Evolutionary conservation across 2,329 filamentous ascomycete species (phyloP), one percentile per base, ranked within the genome.

Genomic region (Blastomyces parvus): DNA sequence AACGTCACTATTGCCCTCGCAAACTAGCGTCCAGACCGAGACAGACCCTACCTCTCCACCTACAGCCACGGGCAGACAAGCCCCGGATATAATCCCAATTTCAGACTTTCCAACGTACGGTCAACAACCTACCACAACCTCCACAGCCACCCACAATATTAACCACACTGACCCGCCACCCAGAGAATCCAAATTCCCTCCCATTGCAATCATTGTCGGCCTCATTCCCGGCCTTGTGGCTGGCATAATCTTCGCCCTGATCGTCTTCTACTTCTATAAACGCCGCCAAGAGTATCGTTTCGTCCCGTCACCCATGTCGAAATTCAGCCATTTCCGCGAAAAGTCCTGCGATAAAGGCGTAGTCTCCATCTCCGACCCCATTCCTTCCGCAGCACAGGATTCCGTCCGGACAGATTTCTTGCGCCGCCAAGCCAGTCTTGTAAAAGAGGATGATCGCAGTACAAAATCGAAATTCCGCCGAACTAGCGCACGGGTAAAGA

Each of bases 181-280:
- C 72, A 75, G 33, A 22, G 36, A 42, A 42, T 25, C 55, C 11
- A 68, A 72, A 4, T 80, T 78, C 64, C 77, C 79, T 22, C 72
- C 68, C 27, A 71, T 69, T 46, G 79, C 78, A 36, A 68, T 81
- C 36, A 63, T 75, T 40, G 78, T 75, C 9, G 79, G 79, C 22
- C 79, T 81, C 69, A 79, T 80, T 67, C 76, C 79, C 2, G 79
- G 79, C 6, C 68, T 77, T 19, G 61, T 79, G n/a, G 71, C 75
- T 36, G 79, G 79, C 7, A 73, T 74, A 74, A 57, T 87, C 78
- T 44, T 80, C 76, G 70, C 83, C 83, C 44, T 84, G 81, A 67
- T 80, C 74, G 71, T 86, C 62, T 68, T 74, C 46, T 71, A 74
- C 62, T 77, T 73, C 66, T 67, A 77, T 61, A 71, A 77, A 59